phyloP scores from a whole-genome alignment of 2,329 filamentous ascomycete genomes.

The Colletotrichum graminicola region DNA sequence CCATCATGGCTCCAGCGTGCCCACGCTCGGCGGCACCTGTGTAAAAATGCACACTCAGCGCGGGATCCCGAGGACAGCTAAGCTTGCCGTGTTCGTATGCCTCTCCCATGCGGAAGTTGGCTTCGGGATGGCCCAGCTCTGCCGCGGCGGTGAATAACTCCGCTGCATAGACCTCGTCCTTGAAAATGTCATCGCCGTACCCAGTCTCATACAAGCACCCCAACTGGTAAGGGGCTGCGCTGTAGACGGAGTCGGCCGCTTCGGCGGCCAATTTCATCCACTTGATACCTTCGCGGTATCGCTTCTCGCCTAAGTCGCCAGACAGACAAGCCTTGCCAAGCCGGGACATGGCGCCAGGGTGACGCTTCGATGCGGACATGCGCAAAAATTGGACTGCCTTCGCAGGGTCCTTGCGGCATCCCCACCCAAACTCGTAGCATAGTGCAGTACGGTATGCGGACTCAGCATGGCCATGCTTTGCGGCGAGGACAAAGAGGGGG shows the following conservation, averaged over 20 bases:
- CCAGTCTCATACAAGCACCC: constrained; percentile 90
- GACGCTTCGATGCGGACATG: constrained; percentile 89
- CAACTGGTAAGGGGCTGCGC: constrained; percentile 90
- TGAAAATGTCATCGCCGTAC: constrained; percentile 95
- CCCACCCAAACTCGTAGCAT: constrained; percentile 99
- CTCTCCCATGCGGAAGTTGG: constrained; percentile 90
- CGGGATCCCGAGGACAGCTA: constrained; percentile 89
- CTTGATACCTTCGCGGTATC: constrained; percentile 91
- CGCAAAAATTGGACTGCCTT: constrained; percentile 96
- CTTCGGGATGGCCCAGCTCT: constrained; percentile 88
- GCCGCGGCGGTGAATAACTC: constrained; percentile 95
- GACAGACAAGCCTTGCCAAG: constrained; percentile 91
- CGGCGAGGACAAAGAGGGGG: constrained; percentile 90
- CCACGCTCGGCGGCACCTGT: constrained; percentile 89
- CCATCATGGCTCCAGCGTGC: constrained; percentile 94
- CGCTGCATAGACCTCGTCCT: constrained; percentile 89
- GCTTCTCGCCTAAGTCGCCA: constrained; percentile 88
- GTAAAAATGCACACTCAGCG: constrained; percentile 96
- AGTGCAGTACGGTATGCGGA: constrained; percentile 93
- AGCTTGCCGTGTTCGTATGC: constrained; percentile 95
- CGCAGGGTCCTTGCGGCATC: constrained; percentile 86
- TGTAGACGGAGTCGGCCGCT: constrained; percentile 91
- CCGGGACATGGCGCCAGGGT: constrained; percentile 94
- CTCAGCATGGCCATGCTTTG: constrained; percentile 97
- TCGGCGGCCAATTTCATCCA: constrained; percentile 96